These are phyloP conservation scores for Boletellus ananiceps DNA, from an alignment of 768 basidiomycete genomes.

Conservation along the genomic window DNA sequence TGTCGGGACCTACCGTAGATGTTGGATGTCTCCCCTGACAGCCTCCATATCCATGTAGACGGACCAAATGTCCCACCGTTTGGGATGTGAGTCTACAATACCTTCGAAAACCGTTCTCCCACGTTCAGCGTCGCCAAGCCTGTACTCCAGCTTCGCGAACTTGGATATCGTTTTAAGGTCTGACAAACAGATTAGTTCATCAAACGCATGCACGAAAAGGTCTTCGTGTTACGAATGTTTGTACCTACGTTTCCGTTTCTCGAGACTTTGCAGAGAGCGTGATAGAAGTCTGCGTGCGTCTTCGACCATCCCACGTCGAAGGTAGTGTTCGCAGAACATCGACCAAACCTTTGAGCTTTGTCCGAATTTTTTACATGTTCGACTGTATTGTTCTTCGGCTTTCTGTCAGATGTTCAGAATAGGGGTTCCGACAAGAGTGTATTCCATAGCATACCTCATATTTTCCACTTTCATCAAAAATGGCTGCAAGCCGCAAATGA, in stretches of 20 bases:
- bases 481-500: conserved; percentile 77
- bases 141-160: conserved; percentile 95
- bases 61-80: conserved; percentile 93
- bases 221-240: too few species aligned
- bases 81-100: conserved; percentile 91
- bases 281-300: conserved; percentile 83
- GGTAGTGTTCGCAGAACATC: conserved; percentile 76
- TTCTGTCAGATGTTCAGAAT: conserved; percentile 45
- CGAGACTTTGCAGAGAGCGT: conserved; percentile 83
- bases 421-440: neutral
- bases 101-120: conserved; percentile 97
- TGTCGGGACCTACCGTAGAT: conserved; percentile 51
- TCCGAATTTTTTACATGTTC: conserved; percentile 90
- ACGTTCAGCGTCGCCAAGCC: conserved; percentile 87
- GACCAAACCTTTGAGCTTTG: conserved; percentile 94
- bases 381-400: conserved; percentile 89
- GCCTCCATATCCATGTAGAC: conserved; percentile 97
- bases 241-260: conserved; percentile 86
- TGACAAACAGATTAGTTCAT: conserved; percentile 28
- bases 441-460: conserved; percentile 49
- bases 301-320: conserved; percentile 68
- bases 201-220: neutral
- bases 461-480: conserved; percentile 82
- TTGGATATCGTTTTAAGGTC: conserved; percentile 94
- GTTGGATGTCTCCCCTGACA: conserved; percentile 71